Evolutionary conservation across 2,329 filamentous ascomycete genomes (phyloP).

Genomic region (Shiraia bambusicola): DNA sequence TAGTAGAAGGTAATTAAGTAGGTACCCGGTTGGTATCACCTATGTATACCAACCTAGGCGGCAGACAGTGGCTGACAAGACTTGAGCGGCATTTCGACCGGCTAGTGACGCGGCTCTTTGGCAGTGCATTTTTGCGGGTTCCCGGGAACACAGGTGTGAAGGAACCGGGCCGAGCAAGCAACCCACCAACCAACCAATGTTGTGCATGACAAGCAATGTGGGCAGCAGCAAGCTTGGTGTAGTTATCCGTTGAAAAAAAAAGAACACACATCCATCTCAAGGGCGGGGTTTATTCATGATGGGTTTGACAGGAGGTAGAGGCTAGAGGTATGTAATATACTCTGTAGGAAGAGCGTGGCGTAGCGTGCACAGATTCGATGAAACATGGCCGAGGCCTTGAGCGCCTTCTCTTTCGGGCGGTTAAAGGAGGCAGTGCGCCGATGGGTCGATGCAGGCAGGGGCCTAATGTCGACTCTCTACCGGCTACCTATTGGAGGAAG

Average conservation of each 20-base stretch:
- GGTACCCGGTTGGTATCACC: too few relatives aligned
- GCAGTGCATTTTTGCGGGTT: conserved; percentile 9
- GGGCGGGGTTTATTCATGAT: conserved; percentile 6
- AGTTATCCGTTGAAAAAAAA: too few relatives aligned
- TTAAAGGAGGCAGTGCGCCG: conserved; percentile 32
- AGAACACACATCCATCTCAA: too few relatives aligned
- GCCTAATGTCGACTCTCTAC: too few relatives aligned
- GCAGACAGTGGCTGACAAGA: conserved; percentile 16
- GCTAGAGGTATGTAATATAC: neutral
- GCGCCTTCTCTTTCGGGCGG: conserved; percentile 31
- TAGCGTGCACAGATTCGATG: conserved; percentile 22
- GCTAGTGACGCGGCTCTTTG: conserved; percentile 16
- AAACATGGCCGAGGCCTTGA: conserved; percentile 23
- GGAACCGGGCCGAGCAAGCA: neutral
- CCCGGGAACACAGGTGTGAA: conserved; percentile 6
- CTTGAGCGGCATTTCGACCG: conserved; percentile 19
- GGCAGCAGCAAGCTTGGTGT: too few relatives aligned
- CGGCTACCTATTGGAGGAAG: conserved; percentile 13
- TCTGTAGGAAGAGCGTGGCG: conserved; percentile 6
- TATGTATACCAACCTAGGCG: too few relatives aligned
- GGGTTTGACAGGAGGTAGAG: conserved; percentile 6
- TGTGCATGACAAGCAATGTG: conserved; percentile 1
- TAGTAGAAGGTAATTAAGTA: neutral
- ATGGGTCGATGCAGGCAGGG: neutral
- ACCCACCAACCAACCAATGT: conserved; percentile 23